Conservation (phyloP, 345 rosid genomes). For the Cardamine resedifolia region DNA sequence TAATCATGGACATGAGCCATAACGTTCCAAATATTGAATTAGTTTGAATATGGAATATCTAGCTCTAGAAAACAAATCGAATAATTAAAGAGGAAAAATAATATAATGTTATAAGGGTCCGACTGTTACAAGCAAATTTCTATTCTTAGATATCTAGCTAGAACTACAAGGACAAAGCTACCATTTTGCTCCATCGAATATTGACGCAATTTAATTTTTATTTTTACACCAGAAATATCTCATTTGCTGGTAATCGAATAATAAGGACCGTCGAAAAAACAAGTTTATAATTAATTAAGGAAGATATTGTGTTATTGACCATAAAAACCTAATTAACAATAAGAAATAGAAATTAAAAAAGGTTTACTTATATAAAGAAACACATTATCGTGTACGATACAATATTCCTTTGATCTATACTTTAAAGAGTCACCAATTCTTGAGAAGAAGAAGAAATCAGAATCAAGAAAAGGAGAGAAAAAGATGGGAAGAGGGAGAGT, state of each 20-base stretch:
- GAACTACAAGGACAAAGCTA: conserved; percentile 15
- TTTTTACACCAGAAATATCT: neutral
- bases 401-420: conserved; percentile 24
- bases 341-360: neutral
- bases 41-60: conserved; percentile 1
- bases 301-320: neutral
- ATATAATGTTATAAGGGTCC: conserved; percentile 12
- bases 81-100: neutral
- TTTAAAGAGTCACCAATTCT: neutral
- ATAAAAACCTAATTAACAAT: conserved; percentile 6
- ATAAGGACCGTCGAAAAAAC: conserved; percentile 21
- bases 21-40: neutral
- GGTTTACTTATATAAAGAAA: neutral
- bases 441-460: conserved; percentile 16
- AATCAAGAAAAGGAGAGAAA: conserved; percentile 18
- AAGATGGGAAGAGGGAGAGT: conserved; percentile 91
- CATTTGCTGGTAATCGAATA: neutral
- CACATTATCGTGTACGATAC: conserved; percentile 22
- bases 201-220: neutral
- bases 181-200: conserved; percentile 30
- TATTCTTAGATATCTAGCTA: conserved; percentile 32
- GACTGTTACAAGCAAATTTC: conserved; percentile 21
- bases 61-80: neutral
- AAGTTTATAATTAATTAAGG: neutral
- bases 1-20: neutral